Conservation (phyloP, 225 moss, liverwort and hornwort species). For the Straminergon stramineum region DNA sequence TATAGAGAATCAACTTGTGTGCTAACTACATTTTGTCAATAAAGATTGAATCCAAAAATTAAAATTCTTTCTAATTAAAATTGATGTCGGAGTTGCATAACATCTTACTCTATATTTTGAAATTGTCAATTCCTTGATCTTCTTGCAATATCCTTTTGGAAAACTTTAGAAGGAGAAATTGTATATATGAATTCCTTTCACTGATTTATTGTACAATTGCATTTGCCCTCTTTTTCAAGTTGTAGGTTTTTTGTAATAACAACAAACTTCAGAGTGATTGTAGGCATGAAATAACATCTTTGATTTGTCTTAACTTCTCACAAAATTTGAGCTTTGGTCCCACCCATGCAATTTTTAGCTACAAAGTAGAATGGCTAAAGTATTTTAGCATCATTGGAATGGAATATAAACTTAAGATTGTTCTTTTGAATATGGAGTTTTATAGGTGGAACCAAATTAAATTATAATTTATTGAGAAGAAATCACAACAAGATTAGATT, state of each 20-base stretch:
- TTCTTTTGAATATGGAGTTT: neutral
- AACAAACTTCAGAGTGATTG: neutral
- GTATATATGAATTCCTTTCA: accelerated
- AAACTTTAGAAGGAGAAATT: neutral
- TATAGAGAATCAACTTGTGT: neutral
- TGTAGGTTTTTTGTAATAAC: neutral
- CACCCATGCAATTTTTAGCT: neutral
- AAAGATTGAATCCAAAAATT: neutral
- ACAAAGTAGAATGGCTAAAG: neutral
- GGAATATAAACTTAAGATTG: too few species aligned
- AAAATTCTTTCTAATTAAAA: neutral
- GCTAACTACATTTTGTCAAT: neutral
- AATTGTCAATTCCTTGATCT: neutral
- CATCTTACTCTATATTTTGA: neutral
- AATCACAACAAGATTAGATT: neutral
- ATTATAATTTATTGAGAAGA: neutral
- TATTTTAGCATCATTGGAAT: too few species aligned
- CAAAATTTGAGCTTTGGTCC: neutral
- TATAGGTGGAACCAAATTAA: neutral
- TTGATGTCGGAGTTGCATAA: neutral
- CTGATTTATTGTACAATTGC: neutral
- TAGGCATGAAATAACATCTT: neutral
- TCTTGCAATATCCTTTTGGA: neutral
- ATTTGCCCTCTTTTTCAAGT: neutral
- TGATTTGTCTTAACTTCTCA: neutral